Percentiles rank a stretch among this genome's conserved stretches.
These are phyloP conservation scores for Aspergillus hortae DNA, from an alignment of 2,329 filamentous ascomycete genomes.

Conservation along the genomic window DNA sequence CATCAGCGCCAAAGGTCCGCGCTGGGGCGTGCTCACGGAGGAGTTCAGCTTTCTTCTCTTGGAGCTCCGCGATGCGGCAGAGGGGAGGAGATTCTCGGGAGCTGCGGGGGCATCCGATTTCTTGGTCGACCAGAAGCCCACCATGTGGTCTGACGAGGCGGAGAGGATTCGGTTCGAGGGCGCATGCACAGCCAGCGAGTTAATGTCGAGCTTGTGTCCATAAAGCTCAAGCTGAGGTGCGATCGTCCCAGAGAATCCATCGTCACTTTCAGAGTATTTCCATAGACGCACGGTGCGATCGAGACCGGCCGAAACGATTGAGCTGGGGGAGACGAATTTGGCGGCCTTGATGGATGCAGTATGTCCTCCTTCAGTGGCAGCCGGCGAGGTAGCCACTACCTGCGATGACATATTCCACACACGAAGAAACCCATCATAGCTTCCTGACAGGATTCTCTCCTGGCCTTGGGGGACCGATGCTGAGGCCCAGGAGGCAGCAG, in stretches of 20 bases:
- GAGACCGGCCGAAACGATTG: slow-evolving; percentile 77
- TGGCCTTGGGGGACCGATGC: slow-evolving; percentile 51
- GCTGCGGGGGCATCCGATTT: slow-evolving; percentile 73
- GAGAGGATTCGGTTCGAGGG: slow-evolving; percentile 76
- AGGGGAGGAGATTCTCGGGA: slow-evolving; percentile 65
- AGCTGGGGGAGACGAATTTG: slow-evolving; percentile 72
- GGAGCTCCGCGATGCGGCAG: slow-evolving; percentile 57
- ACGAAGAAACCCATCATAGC: slow-evolving; percentile 83
- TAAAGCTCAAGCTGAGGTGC: slow-evolving; percentile 77
- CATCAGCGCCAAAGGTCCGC: slow-evolving; percentile 74
- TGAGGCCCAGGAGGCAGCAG: slow-evolving; percentile 56
- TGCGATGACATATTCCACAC: slow-evolving; percentile 90
- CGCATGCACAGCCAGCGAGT: slow-evolving; percentile 70
- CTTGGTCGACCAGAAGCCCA: slow-evolving; percentile 86
- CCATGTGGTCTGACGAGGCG: slow-evolving; percentile 73
- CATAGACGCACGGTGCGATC: slow-evolving; percentile 85
- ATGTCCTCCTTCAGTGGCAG: slow-evolving; percentile 67
- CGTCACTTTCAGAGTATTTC: slow-evolving; percentile 72
- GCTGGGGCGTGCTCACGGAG: slow-evolving; percentile 60
- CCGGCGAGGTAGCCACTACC: slow-evolving; percentile 71
- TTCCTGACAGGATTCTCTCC: slow-evolving; percentile 80
- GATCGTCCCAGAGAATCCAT: slow-evolving; percentile 59
- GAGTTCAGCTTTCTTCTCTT: slow-evolving; percentile 74
- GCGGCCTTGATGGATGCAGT: slow-evolving; percentile 74
- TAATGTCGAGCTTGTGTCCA: slow-evolving; percentile 72